phyloP scores from a whole-genome alignment of 208 protist genomes.

The Acanthamoeba quina region DNA sequence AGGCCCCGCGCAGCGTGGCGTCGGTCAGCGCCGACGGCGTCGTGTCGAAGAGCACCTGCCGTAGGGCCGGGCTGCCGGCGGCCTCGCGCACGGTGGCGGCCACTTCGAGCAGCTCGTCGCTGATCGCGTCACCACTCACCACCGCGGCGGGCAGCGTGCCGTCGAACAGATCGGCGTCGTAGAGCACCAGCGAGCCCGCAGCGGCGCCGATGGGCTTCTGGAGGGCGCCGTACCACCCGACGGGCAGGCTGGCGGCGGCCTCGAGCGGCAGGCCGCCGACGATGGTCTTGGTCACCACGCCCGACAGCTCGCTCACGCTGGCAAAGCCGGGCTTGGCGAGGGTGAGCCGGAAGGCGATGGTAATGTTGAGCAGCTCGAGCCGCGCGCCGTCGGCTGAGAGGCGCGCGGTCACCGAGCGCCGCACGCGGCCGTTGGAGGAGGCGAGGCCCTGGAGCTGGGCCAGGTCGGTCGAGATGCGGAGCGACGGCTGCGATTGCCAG shows the following conservation, averaged over 20 bases:
- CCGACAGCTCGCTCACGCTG: background rate
- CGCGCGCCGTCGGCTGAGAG: background rate
- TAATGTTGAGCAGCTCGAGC: conserved; percentile 21
- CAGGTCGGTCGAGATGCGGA: background rate
- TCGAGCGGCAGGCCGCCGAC: background rate
- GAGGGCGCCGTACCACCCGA: background rate
- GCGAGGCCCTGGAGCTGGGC: background rate
- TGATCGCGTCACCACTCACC: too few relatives aligned
- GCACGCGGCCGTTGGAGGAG: background rate
- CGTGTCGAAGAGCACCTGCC: background rate
- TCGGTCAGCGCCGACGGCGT: background rate
- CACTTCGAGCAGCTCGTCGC: background rate
- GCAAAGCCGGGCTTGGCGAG: background rate
- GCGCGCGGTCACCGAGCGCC: background rate
- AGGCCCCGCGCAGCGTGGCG: background rate
- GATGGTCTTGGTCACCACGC: background rate
- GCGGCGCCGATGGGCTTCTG: background rate
- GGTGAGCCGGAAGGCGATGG: background rate
- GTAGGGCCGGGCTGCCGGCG: background rate
- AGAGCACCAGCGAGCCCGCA: background rate
- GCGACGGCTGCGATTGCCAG: background rate
- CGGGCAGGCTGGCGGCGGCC: background rate
- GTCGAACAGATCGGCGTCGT: conserved; percentile 20
- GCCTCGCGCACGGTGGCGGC: background rate
- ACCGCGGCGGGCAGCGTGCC: background rate